A percentile compares a stretch with the other conserved stretches of the same genome.
These are phyloP conservation scores for Paramecium biaurelia DNA, from an alignment of 73 alveolate species.

Conservation along the genomic window DNA sequence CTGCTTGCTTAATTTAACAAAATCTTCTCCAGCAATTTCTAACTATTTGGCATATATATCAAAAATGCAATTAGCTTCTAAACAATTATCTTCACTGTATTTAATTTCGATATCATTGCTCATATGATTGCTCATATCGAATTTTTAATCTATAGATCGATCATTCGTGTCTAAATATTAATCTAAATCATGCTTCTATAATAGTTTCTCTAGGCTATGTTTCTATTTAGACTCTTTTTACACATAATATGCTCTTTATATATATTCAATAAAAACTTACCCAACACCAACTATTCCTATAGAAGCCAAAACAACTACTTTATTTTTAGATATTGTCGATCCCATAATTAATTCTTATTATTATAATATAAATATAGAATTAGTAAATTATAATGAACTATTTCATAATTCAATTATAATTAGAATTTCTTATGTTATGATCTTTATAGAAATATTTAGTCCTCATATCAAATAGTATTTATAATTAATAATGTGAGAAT, in stretches of 20 bases:
- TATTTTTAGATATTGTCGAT: background rate
- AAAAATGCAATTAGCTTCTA: background rate
- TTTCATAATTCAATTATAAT: too few species aligned
- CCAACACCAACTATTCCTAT: background rate
- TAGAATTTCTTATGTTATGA: too few species aligned
- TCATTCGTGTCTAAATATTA: background rate
- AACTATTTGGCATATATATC: background rate
- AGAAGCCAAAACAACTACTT: background rate
- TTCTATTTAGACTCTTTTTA: background rate
- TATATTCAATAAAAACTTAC: background rate
- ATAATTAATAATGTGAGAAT: too few species aligned
- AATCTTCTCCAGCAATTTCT: conserved; percentile 7
- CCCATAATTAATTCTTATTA: background rate
- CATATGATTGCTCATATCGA: background rate
- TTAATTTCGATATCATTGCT: background rate
- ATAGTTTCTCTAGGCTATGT: background rate
- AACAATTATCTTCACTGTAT: background rate
- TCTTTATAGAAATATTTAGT: background rate
- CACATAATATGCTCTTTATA: background rate
- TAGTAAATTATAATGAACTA: background rate
- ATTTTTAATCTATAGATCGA: background rate
- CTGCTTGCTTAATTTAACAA: background rate
- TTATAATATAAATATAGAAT: background rate
- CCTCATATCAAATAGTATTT: background rate
- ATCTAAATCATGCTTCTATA: background rate